Base-by-base conservation (phyloP, 768 basidiomycete genomes). In the Tylopilus subfusipes region DNA sequence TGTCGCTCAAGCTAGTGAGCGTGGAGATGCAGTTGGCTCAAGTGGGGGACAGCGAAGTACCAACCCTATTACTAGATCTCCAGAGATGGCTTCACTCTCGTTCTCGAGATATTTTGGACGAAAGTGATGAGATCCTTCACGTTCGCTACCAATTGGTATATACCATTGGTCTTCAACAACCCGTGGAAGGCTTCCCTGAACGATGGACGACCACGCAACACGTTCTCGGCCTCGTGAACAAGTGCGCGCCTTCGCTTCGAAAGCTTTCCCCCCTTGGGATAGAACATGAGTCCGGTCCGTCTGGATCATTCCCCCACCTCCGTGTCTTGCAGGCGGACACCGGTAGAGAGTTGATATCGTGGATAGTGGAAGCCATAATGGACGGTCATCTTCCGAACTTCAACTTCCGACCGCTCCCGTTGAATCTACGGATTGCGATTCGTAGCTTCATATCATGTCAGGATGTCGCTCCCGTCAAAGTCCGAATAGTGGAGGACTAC, bases 1-100 rank as follows among this genome's bases (percentile, higher is more conserved):
- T 83, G 3, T 83, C 82, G 0, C 77, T 78, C 54, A 72, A 74
- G 57, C 68, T 83, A 18, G 74, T 78, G 72, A 72, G 69, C 4
- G 64, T 81, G 22, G 75, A 83, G 52, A 66, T 59, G 30, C 63
- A 67, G 27, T 49, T 72, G 5, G 19, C 36, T 16, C 42, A 13
- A 16, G 19, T 9, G 8, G 14, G 16, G 9, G 33, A 47, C 10
- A 4, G 1, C 4, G 16, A 50, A 6, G 53, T 59, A 13, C 57
- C 64, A 8, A 13, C 40, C 8, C 21, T 34, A 4, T 56, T 78
- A 7, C 49, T 76, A 36, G 44, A 63, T 8, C 50, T 67, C 19
- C 68, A 70, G 19, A 52, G 11, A 13, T 70, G 68, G 70, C 58
- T 70, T 8, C 59, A 70, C 27, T 55, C 33, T 9, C 51, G 33